Evolutionary conservation across 192 early-diverging fungal genomes (phyloP), one percentile per base, ranked within the genome.

Genomic region (Gonapodya prolifera): DNA sequence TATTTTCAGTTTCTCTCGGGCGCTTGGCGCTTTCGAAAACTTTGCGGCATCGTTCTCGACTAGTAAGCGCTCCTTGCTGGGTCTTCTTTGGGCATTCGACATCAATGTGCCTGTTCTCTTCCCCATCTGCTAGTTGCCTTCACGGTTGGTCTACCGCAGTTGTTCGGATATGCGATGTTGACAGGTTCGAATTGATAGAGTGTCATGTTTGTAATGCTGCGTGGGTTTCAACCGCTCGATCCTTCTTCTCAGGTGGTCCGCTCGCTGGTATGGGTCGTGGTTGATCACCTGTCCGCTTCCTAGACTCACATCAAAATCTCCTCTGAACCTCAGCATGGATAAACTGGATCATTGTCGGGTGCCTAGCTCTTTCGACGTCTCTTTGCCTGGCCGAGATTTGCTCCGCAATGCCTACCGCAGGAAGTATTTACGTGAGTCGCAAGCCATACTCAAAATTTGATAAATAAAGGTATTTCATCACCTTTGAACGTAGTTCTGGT

Each of bases 1-100:
- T n/a, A n/a, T n/a, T n/a, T n/a, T n/a, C n/a, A n/a, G 45, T 8
- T 61, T 61, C 45, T 16, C 45, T 61, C 45, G 45, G 23, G 45
- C 45, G 8, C 45, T 61, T 23, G 45, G 45, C 29, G 18, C 31
- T 32, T 73, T 73, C 18, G 71, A 30, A 32, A 18, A 73, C 28
- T 73, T 73, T 73, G 71, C 71, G 8, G 71, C 71, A 2, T 30
- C 71, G 18, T 73, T 73, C 31, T 16, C 71, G 71, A 73, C 71
- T 2, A 73, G 71, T 18, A 18, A 2, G 71, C 71, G n/a, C 31
- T 73, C n/a, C n/a, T n/a, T n/a, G n/a, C n/a, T n/a, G n/a, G n/a
- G n/a, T n/a, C n/a, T 16, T 8, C 2, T 73, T 32, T 16, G 2
- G 2, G 71, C 2, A 2, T 73, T 73, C 31, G 13, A 29, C 18